phyloP scores from a whole-genome alignment of 495 filamentous ascomycete genomes.

The Amphirosellinia nigrospora region DNA sequence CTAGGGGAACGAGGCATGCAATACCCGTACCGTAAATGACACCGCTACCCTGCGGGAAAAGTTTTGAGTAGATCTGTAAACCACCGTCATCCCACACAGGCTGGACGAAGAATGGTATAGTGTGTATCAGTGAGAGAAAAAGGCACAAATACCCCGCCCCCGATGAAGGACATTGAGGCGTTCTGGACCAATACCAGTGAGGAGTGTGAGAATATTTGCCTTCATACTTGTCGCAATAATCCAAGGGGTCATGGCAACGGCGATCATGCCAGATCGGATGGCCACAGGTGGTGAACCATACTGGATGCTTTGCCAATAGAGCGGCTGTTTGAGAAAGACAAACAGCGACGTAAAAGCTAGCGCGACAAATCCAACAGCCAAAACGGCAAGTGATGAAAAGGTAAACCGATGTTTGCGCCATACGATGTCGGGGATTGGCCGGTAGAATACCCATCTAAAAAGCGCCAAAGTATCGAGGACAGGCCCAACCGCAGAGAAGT shows the following conservation, averaged over 20 bases:
- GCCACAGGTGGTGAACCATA: conserved; percentile 90
- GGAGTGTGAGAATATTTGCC: conserved; percentile 80
- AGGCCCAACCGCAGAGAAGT: conserved; percentile 70
- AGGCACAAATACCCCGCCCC: conserved; percentile 87
- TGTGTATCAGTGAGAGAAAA: conserved; percentile 82
- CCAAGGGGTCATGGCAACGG: conserved; percentile 93
- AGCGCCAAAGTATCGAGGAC: conserved; percentile 78
- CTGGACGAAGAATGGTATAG: conserved; percentile 86
- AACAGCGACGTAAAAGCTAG: conserved; percentile 78
- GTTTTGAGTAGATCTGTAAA: conserved; percentile 64
- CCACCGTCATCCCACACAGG: conserved; percentile 82
- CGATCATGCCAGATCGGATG: conserved; percentile 90
- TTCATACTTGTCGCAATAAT: conserved; percentile 90
- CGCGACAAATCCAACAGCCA: conserved; percentile 66
- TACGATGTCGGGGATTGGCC: conserved; percentile 72
- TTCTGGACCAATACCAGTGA: conserved; percentile 93
- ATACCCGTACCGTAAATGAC: conserved; percentile 88
- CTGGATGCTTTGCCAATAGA: conserved; percentile 81
- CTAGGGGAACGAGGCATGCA: conserved; percentile 81
- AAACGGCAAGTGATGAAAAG: conserved; percentile 77
- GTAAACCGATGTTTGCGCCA: conserved; percentile 68
- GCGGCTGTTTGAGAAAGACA: conserved; percentile 80
- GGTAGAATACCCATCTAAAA: conserved; percentile 84
- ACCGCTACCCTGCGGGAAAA: conserved; percentile 65
- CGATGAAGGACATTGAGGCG: conserved; percentile 91